These are phyloP conservation scores for Alternaria arbusti DNA, from an alignment of 2,329 filamentous ascomycete genomes.

Conservation along the genomic window DNA sequence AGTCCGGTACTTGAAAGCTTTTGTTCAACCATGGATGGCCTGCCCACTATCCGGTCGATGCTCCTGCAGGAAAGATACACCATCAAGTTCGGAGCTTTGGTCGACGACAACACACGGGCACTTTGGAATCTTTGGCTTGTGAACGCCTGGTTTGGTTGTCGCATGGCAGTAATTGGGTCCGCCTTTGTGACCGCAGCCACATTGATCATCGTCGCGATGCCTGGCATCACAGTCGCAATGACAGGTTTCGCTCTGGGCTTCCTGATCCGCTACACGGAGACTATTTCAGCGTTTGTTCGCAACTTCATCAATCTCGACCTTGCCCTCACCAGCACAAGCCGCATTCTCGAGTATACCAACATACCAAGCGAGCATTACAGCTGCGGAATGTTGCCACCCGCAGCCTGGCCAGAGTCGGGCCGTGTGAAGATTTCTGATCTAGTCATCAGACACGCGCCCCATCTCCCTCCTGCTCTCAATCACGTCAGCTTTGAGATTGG, in stretches of 20 bases:
- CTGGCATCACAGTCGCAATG: background rate
- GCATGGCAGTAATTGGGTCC: background rate
- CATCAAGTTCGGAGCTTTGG: background rate
- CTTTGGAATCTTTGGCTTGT: background rate
- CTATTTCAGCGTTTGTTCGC: background rate
- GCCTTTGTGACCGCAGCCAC: background rate
- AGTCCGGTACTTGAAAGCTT: background rate
- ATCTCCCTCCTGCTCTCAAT: constrained; percentile 4
- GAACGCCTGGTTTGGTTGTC: background rate
- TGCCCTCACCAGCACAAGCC: background rate
- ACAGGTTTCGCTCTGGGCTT: background rate
- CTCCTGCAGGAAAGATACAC: background rate
- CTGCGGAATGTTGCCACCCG: background rate
- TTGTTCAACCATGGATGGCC: background rate
- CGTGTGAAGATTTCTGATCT: background rate
- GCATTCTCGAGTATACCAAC: background rate
- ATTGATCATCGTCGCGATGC: background rate
- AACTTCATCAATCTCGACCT: background rate
- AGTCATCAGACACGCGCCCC: constrained; percentile 12
- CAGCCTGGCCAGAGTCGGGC: background rate
- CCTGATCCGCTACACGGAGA: background rate
- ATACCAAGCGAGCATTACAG: background rate
- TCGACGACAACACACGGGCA: background rate
- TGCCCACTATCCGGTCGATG: background rate
- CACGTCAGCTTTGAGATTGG: background rate